phyloP scores from a whole-genome alignment of 2,329 filamentous ascomycete genomes.

The Rutstroemia sp. region DNA sequence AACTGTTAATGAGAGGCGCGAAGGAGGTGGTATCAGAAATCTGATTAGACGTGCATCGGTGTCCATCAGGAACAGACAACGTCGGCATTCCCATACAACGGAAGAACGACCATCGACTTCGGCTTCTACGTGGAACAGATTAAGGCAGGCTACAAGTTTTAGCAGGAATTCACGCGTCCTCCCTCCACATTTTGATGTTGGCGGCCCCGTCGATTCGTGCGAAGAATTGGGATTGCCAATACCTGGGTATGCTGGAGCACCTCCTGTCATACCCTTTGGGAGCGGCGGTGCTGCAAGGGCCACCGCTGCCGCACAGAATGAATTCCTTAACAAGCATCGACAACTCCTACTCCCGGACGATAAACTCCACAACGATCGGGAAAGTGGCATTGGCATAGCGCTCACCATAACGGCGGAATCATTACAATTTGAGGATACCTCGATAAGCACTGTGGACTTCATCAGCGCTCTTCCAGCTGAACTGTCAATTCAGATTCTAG shows the following conservation, averaged over 20 bases:
- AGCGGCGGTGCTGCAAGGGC: slow-evolving; percentile 53
- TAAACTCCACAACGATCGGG: slow-evolving; percentile 41
- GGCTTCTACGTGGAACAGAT: slow-evolving; percentile 20
- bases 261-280: slow-evolving; percentile 53
- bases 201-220: slow-evolving; percentile 16
- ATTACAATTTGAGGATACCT: slow-evolving; percentile 32
- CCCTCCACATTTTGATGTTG: slow-evolving; percentile 9
- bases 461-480: slow-evolving; percentile 48
- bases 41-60: slow-evolving; percentile 27
- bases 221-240: slow-evolving; percentile 20
- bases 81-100: slow-evolving; percentile 24
- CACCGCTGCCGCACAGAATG: slow-evolving; percentile 52
- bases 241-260: slow-evolving; percentile 39
- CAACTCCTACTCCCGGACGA: slow-evolving; percentile 35
- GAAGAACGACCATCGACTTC: slow-evolving; percentile 24
- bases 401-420: slow-evolving; percentile 30
- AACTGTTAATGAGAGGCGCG: not conserved
- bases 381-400: slow-evolving; percentile 58
- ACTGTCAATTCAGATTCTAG: slow-evolving; percentile 51
- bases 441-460: slow-evolving; percentile 51
- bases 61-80: slow-evolving; percentile 25
- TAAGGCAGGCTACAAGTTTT: slow-evolving; percentile 29
- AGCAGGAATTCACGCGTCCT: slow-evolving; percentile 22
- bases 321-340: slow-evolving; percentile 34
- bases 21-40: slow-evolving; percentile 7